phyloP scores from a whole-genome alignment of 768 basidiomycete species.

The Obba rivulosa region DNA sequence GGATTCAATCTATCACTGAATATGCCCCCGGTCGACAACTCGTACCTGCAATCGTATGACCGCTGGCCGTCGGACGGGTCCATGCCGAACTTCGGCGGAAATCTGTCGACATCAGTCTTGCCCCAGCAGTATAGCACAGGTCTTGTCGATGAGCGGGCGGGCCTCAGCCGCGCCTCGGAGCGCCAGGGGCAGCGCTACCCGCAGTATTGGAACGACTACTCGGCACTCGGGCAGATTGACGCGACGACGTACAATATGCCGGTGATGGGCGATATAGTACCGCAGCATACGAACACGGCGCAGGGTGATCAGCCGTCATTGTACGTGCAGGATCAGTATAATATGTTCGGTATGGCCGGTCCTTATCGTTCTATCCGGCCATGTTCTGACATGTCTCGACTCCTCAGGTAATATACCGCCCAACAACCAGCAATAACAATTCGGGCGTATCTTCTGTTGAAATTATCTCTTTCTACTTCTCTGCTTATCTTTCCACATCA shows the following conservation, averaged over 20 bases:
- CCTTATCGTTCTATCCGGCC: neutral
- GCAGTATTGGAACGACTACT: conserved; percentile 33
- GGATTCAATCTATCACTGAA: conserved; percentile 12
- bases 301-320: conserved; percentile 14
- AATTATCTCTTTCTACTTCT: conserved; percentile 1
- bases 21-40: conserved; percentile 9
- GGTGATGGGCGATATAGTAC: conserved; percentile 19
- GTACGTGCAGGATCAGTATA: conserved; percentile 23
- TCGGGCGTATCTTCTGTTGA: neutral
- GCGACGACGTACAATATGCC: conserved; percentile 23
- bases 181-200: conserved; percentile 23
- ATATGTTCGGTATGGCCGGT: conserved; percentile 20
- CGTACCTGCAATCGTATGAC: conserved; percentile 36
- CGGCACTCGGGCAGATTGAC: conserved; percentile 27
- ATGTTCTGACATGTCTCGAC: neutral
- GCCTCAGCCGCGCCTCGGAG: conserved; percentile 12
- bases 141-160: conserved; percentile 44
- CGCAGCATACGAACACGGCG: conserved; percentile 3
- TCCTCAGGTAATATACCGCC: conserved; percentile 13
- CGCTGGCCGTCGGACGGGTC: conserved; percentile 36
- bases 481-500: neutral
- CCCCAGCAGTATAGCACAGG: conserved; percentile 76
- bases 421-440: conserved; percentile 8
- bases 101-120: conserved; percentile 66
- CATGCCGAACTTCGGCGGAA: conserved; percentile 33